These are phyloP conservation scores for Chamaenerion angustifolium DNA, from an alignment of 345 rosid species.

Conservation along the genomic window DNA sequence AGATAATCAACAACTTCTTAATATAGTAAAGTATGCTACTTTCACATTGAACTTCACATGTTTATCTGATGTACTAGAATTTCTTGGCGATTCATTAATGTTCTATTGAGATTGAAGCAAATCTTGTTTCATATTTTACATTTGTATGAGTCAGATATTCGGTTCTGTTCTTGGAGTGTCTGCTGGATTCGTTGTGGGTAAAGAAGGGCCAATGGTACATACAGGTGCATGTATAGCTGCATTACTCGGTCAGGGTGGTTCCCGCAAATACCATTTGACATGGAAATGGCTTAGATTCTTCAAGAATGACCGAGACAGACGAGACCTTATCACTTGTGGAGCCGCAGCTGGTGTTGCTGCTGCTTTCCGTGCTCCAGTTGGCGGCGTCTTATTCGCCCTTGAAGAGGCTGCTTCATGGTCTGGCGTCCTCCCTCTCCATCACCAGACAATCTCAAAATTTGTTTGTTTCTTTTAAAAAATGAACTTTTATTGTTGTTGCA, in stretches of 20 bases:
- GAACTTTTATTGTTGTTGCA: background rate
- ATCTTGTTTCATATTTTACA: background rate
- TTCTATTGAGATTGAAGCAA: too few species aligned
- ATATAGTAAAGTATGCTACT: too few species aligned
- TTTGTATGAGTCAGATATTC: slow-evolving; percentile 18
- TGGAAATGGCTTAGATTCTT: slow-evolving; percentile 38
- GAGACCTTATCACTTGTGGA: slow-evolving; percentile 43
- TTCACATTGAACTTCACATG: too few species aligned
- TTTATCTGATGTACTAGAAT: too few species aligned
- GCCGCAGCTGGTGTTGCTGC: slow-evolving; percentile 44
- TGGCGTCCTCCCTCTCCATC: slow-evolving; percentile 2
- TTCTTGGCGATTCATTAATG: too few species aligned
- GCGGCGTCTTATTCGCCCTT: slow-evolving; percentile 39
- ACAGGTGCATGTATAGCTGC: slow-evolving; percentile 40
- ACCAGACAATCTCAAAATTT: background rate
- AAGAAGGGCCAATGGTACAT: slow-evolving; percentile 44
- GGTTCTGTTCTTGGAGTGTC: slow-evolving; percentile 30
- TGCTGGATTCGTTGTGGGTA: slow-evolving; percentile 36
- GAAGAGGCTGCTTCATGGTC: slow-evolving; percentile 51
- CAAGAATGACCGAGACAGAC: slow-evolving; percentile 35
- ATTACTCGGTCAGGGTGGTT: slow-evolving; percentile 38
- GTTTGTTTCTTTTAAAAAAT: background rate
- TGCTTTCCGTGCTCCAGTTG: slow-evolving; percentile 43
- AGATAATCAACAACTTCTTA: too few species aligned
- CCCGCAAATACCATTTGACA: slow-evolving; percentile 33